Evolutionary conservation across 768 basidiomycete genomes (phyloP).

Genomic region (Phanerochaete carnosa): DNA sequence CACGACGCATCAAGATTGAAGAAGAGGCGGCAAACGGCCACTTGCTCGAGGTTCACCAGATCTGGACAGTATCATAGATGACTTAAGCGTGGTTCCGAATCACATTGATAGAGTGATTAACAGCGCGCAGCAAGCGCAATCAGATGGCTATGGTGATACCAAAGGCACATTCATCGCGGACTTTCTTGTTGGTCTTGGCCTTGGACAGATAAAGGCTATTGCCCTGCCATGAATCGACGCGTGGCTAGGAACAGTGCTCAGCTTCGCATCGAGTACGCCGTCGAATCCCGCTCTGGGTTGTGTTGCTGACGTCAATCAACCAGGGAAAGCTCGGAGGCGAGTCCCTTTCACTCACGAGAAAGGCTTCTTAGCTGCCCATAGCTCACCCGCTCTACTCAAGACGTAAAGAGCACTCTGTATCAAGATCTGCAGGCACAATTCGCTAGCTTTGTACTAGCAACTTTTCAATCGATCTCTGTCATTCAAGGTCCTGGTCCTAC

Average conservation of each 20-base stretch:
- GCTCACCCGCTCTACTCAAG: conserved; percentile 70
- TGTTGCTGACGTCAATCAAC: conserved; percentile 12
- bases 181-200: conserved; percentile 87
- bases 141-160: conserved; percentile 95
- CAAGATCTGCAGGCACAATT: not conserved
- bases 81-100: conserved; percentile 82
- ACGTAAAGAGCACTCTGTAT: conserved; percentile 17
- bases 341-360: conserved; percentile 71
- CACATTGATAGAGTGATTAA: not conserved
- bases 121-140: conserved; percentile 92
- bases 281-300: not conserved
- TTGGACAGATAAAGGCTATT: conserved; percentile 98
- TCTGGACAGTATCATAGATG: conserved; percentile 97
- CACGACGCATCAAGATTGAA: too few species aligned
- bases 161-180: conserved; percentile 97
- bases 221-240: conserved; percentile 93
- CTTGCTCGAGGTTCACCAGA: conserved; percentile 98
- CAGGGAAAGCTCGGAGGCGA: conserved; percentile 75
- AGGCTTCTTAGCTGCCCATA: conserved; percentile 75
- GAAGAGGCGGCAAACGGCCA: too few species aligned
- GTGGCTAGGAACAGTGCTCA: conserved; percentile 92
- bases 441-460: too few species aligned
- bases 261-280: conserved; percentile 82
- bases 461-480: too few species aligned
- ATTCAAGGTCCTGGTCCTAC: too few species aligned